These are phyloP conservation scores for Microsporum canis DNA, from an alignment of 2,329 filamentous ascomycete genomes.

Conservation along the genomic window DNA sequence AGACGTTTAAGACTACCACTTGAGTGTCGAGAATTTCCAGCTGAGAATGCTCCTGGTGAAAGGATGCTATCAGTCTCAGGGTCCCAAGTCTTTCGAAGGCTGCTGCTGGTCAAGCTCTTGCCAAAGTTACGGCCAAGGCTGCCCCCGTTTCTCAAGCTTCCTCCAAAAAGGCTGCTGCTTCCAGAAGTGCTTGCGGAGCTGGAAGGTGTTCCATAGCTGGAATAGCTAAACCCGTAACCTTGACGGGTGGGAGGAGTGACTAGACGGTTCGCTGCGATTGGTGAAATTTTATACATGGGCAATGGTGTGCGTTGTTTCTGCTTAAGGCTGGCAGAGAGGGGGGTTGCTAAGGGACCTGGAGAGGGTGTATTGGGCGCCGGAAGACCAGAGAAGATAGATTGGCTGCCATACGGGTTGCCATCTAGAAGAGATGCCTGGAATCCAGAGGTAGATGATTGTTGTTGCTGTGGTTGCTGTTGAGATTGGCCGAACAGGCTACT, in stretches of 20 bases:
- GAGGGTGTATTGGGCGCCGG: slow-evolving; percentile 51
- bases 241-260: slow-evolving; percentile 69
- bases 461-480: slow-evolving; percentile 40
- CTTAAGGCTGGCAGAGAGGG: slow-evolving; percentile 64
- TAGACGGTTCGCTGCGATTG: slow-evolving; percentile 65
- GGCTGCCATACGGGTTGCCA: slow-evolving; percentile 78
- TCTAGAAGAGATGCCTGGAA: slow-evolving; percentile 72
- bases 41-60: slow-evolving; percentile 71
- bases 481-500: slow-evolving; percentile 38
- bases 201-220: slow-evolving; percentile 74
- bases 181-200: slow-evolving; percentile 59
- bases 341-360: slow-evolving; percentile 83
- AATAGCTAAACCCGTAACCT: slow-evolving; percentile 87
- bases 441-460: slow-evolving; percentile 32
- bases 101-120: slow-evolving; percentile 84
- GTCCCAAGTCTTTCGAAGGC: slow-evolving; percentile 68
- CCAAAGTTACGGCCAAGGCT: slow-evolving; percentile 57
- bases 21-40: slow-evolving; percentile 53
- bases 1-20: slow-evolving; percentile 74
- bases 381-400: slow-evolving; percentile 71
- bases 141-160: slow-evolving; percentile 25
- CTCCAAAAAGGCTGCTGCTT: slow-evolving; percentile 50
- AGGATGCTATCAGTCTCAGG: slow-evolving; percentile 70
- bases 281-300: slow-evolving; percentile 78
- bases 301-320: slow-evolving; percentile 67